phyloP scores from a whole-genome alignment of 2,329 filamentous ascomycete species.

The Exophiala alcalophila region DNA sequence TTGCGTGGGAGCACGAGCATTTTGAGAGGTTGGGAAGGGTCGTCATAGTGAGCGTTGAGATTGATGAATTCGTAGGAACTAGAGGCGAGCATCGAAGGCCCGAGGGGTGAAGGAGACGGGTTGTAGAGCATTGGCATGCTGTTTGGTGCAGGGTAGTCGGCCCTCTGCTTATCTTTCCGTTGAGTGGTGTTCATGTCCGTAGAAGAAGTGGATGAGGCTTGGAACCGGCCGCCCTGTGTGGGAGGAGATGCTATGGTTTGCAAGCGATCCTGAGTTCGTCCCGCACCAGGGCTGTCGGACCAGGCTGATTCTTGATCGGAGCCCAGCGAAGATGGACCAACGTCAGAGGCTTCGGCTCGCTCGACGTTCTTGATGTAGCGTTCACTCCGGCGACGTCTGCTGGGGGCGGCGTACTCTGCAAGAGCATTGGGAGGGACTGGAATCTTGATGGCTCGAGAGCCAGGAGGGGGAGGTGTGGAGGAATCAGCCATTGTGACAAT shows the following conservation, averaged over 20 bases:
- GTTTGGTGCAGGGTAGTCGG: slow-evolving; percentile 19
- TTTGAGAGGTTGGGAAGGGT: slow-evolving; percentile 30
- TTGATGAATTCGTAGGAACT: slow-evolving; percentile 33
- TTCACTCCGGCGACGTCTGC: slow-evolving; percentile 23
- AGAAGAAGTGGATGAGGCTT: slow-evolving; percentile 1
- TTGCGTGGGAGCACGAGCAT: slow-evolving; percentile 31
- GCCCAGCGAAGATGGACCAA: slow-evolving; percentile 27
- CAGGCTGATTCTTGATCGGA: slow-evolving; percentile 23
- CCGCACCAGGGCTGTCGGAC: slow-evolving; percentile 22
- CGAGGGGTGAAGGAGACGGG: slow-evolving; percentile 26
- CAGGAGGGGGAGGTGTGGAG: slow-evolving; percentile 18
- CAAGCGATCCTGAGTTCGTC: slow-evolving; percentile 11
- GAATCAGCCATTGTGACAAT: slow-evolving; percentile 19
- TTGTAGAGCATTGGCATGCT: slow-evolving; percentile 19
- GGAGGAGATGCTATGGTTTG: slow-evolving; percentile 21
- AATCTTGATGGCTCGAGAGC: slow-evolving; percentile 32
- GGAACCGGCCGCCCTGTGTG: slow-evolving; percentile 9
- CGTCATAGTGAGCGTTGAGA: slow-evolving; percentile 26
- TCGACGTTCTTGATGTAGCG: slow-evolving; percentile 19
- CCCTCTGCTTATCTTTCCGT: slow-evolving; percentile 29
- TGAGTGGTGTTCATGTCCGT: slow-evolving; percentile 12
- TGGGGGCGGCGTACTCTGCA: slow-evolving; percentile 13
- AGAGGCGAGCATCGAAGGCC: slow-evolving; percentile 30
- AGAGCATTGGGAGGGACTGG: slow-evolving; percentile 19
- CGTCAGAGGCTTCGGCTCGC: slow-evolving; percentile 23